Base-by-base conservation (phyloP, 2,329 filamentous ascomycete genomes). In the Incumbomyces delicatus region DNA sequence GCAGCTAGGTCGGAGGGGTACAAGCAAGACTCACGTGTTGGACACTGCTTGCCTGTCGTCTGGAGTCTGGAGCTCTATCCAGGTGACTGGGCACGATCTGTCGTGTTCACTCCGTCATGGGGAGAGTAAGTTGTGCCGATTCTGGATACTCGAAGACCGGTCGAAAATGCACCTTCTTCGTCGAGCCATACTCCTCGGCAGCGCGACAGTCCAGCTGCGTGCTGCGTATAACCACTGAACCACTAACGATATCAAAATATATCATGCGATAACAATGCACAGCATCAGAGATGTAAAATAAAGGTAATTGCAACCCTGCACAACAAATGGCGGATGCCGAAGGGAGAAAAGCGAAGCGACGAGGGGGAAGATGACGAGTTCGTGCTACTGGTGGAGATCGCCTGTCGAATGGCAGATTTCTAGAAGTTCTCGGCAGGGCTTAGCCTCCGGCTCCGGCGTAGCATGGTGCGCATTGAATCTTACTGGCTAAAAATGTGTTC, bases 161-260 rank as follows among this genome's bases (percentile, higher is more conserved):
- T 42, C 40, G 29, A 42, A 17, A 32, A 18, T 37, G 30, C 10
- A 37, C 17, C 33, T 45, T 37, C 20, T 45, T 22, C 42, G 31
- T 35, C 13, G 18, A 38, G 42, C 42, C 42, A 45, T 45, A 45
- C 32, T 45, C 33, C n/a, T 30, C 16, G 20, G 33, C 18, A 10
- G 8, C 29, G 13, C 12, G 22, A 27, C n/a, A n/a, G 31, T 17
- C 27, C 13, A 33, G 16, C 13, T 11, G 13, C n/a, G 31, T 35
- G 16, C 16, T 22, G 14, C 16, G 12, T 7, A 16, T n/a, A 14
- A 4, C 35, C 17, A 18, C 16, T 38, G 35, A 18, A 38, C 11
- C 11, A 38, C 35, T 12, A 18, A 14, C 11, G 11, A 38, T n/a
- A 38, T 38, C 16, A 16, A 16, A 35, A 17, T 12, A 17, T 12